Percentiles rank a stretch among this genome's conserved stretches.
Conservation (phyloP, 768 basidiomycete genomes). For the Erythrobasidium yunnanense region DNA sequence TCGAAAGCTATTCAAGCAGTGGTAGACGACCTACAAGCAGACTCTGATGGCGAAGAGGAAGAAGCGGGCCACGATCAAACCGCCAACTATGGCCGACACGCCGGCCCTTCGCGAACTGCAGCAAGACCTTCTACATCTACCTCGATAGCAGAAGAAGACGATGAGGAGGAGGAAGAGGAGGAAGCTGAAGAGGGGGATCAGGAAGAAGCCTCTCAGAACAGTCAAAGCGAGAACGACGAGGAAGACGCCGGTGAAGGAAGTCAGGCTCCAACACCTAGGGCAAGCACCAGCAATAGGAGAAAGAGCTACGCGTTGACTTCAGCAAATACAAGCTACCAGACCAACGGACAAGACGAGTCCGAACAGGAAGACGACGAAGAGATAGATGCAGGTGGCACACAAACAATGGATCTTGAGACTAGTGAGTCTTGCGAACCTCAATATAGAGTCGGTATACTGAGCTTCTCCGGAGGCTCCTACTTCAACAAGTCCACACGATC, state of each 20-base stretch:
- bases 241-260: conserved; percentile 32
- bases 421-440: neutral
- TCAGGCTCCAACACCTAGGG: neutral
- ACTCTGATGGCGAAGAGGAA: conserved; percentile 10
- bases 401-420: conserved; percentile 15
- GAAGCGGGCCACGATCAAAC: conserved; percentile 21
- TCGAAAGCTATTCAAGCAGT: neutral
- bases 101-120: neutral
- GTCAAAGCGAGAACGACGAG: conserved; percentile 29
- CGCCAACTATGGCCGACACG: neutral
- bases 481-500: conserved; percentile 24
- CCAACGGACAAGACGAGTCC: conserved; percentile 26
- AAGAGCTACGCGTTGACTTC: neutral
- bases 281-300: neutral
- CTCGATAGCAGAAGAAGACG: conserved; percentile 23
- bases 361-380: conserved; percentile 29
- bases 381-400: neutral
- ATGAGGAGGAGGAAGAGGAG: conserved; percentile 22
- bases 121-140: conserved; percentile 20
- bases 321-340: neutral
- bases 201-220: neutral
- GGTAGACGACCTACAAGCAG: neutral
- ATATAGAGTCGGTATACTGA: neutral
- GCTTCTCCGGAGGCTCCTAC: conserved; percentile 5
- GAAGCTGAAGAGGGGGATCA: conserved; percentile 11